Base-by-base conservation (phyloP, 2,329 filamentous ascomycete genomes). In the Ophiocordyceps polyrhachis-furcata region DNA sequence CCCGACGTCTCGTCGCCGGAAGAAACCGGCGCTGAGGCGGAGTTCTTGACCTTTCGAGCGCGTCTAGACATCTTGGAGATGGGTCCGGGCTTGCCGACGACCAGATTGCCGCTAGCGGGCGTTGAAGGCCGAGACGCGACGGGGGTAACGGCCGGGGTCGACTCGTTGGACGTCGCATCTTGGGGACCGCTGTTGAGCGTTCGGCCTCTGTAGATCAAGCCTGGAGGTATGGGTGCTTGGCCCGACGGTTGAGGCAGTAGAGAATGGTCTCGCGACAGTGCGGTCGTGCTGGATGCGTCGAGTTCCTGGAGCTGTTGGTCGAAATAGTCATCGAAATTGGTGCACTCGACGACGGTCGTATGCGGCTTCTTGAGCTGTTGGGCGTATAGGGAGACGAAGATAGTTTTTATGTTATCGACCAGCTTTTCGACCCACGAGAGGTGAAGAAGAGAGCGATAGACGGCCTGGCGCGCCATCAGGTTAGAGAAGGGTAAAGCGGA, bases 351-450 rank as follows among this genome's bases (percentile, higher is more conserved):
- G 20, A 83, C 70, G 45, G 83, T 86, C 12, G 79, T 83, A 58
- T 89, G 76, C 23, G 83, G 76, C 53, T 83, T 83, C 59, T 79
- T 87, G 45, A 98, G 68, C 61, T 94, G 83, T 47, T 91, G 81
- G 52, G 80, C 83, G 60, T 96, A 98, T 25, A 95, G 72, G 51
- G 87, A 83, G 52, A 91, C 73, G 58, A 96, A 98, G 31, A 98
- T 79, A 11, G 83, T 87, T 59, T 81, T 85, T 55, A 96, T 86
- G 56, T 96, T 93, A 57, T 95, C 89, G 52, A 98, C 78, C 42
- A 98, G 79, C 61, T 91, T 87, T 62, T 98, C 91, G 51, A 96
- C 85, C 91, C 93, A 98, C 13, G 84, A 88, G 9, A 98, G 75
- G 62, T 95, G 88, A 28, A 98, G 74, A 29, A 98, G 76, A 37